Percentiles rank a stretch among this genome's conserved stretches.
phyloP scores from a whole-genome alignment of 2,329 filamentous ascomycete genomes.

The Beauveria medogensis region DNA sequence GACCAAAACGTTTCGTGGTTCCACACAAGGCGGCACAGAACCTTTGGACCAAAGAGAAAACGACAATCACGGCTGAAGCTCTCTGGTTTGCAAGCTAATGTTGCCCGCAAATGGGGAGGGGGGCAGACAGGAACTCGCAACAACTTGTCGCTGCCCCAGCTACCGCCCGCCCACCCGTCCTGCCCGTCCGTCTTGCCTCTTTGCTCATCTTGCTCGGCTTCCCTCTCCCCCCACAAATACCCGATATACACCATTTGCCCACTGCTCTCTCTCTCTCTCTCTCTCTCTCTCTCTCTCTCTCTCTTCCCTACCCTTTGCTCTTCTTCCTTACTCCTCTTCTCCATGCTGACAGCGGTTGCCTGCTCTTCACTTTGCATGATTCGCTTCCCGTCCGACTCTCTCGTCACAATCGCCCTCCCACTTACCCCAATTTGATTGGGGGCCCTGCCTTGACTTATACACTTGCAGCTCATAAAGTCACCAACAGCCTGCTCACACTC shows the following conservation, averaged over 20 bases:
- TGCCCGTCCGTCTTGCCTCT: background rate
- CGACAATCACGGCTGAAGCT: too few species aligned
- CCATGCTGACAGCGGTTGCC: background rate
- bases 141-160: slow-evolving; percentile 7
- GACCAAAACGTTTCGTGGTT: background rate
- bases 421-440: background rate
- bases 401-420: background rate
- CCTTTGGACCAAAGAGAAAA: too few species aligned
- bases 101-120: background rate
- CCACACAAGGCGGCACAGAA: too few species aligned
- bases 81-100: too few species aligned
- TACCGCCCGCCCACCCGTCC: background rate
- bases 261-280: background rate
- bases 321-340: background rate
- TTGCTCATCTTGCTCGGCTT: background rate
- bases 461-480: background rate
- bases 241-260: slow-evolving; percentile 8
- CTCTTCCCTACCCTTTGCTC: background rate
- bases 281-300: background rate
- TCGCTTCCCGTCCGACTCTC: background rate
- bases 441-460: background rate
- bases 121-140: background rate
- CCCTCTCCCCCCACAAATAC: slow-evolving; percentile 7
- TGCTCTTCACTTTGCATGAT: background rate
- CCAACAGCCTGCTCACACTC: background rate